Conservation (phyloP, 2,329 filamentous ascomycete species). For the Fusarium abutilonis region DNA sequence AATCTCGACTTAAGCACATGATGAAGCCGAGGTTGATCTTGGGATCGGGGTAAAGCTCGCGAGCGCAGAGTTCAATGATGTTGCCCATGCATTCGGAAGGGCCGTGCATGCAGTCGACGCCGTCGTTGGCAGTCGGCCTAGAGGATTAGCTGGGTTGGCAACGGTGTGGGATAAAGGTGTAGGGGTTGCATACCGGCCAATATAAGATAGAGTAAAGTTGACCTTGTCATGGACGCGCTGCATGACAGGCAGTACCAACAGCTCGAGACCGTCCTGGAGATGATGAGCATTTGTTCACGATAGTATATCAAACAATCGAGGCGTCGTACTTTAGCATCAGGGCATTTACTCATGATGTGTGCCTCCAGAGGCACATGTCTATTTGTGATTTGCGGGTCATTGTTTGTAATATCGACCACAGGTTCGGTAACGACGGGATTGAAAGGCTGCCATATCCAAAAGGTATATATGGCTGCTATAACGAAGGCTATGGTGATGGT, state of each 20-base stretch:
- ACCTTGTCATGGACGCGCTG: conserved; percentile 82
- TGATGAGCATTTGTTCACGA: conserved; percentile 18
- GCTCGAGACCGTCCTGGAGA: conserved; percentile 75
- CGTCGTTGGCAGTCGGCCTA: conserved; percentile 78
- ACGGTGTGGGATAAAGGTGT: neutral
- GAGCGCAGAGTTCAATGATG: conserved; percentile 92
- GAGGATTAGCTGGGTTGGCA: neutral
- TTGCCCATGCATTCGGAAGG: conserved; percentile 91
- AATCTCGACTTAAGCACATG: conserved; percentile 85
- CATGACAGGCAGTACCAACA: conserved; percentile 88
- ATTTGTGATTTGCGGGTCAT: conserved; percentile 17
- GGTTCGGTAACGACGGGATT: conserved; percentile 18
- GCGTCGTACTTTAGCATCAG: conserved; percentile 75
- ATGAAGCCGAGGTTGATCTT: conserved; percentile 92
- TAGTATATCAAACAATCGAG: neutral
- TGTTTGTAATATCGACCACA: conserved; percentile 4
- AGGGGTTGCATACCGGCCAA: conserved; percentile 71
- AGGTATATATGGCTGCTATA: conserved; percentile 41
- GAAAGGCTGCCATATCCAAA: conserved; percentile 45
- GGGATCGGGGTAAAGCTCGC: conserved; percentile 81
- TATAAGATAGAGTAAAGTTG: conserved; percentile 89
- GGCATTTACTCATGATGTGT: conserved; percentile 98
- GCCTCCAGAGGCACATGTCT: conserved; percentile 81
- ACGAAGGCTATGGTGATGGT: conserved; percentile 39
- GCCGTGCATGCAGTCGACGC: conserved; percentile 88